Evolutionary conservation across 805 yeast species (phyloP).

Genomic region (Kazachstania kunashirensis): DNA sequence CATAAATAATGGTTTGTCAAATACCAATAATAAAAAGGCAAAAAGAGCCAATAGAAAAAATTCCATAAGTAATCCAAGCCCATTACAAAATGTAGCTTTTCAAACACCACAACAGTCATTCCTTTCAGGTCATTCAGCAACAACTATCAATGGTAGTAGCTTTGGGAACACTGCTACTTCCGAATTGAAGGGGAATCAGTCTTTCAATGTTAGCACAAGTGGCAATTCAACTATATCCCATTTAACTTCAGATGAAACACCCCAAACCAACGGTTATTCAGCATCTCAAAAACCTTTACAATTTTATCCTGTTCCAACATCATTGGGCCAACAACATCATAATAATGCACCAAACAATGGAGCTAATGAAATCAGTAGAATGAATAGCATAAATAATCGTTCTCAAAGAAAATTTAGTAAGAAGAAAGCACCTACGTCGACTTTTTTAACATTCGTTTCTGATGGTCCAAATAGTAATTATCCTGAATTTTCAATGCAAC

Average conservation of each 20-base stretch:
- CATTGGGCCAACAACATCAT: constrained; percentile 4
- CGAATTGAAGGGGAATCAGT: background rate
- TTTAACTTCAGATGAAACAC: constrained; percentile 13
- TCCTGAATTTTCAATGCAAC: too few relatives aligned
- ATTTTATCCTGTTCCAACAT: constrained; percentile 26
- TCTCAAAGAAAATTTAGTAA: background rate
- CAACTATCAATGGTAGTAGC: background rate
- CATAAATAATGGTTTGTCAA: background rate
- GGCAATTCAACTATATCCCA: constrained; percentile 11
- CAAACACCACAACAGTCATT: constrained; percentile 29
- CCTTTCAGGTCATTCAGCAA: constrained; percentile 1
- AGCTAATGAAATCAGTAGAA: background rate
- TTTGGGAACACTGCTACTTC: background rate
- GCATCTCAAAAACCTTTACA: constrained; percentile 31
- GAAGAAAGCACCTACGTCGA: constrained; percentile 1
- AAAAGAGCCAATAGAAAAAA: constrained; percentile 7
- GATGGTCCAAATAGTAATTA: constrained; percentile 13
- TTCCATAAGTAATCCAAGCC: constrained; percentile 22
- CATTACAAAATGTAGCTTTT: constrained; percentile 26
- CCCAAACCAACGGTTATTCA: constrained; percentile 16
- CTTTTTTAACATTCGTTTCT: constrained; percentile 13
- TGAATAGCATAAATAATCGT: background rate
- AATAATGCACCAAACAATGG: background rate
- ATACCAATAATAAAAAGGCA: constrained; percentile 2
- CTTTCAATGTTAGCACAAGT: constrained; percentile 3